Evolutionary conservation across 2,329 filamentous ascomycete species (phyloP), one percentile per base, ranked within the genome.

Genomic region (Parasarocladium wereldwijsianum): DNA sequence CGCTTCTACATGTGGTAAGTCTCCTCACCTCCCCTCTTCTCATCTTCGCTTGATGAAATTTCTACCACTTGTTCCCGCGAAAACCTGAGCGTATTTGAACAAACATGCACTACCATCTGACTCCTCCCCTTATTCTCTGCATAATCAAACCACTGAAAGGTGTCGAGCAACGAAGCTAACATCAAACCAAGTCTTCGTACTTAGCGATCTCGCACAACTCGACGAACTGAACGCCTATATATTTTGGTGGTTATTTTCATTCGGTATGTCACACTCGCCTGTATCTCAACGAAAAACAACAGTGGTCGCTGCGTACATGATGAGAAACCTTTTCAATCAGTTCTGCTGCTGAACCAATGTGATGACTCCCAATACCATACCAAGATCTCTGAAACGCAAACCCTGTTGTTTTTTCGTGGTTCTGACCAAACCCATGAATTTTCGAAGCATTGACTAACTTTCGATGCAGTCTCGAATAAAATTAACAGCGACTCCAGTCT

Each of bases 81-180:
- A 44, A 40, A 43, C 60, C 62, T 64, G 69, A 73, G 68, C 69
- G 65, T 21, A 24, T 47, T 40, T 49, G 61, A 70, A 73, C 63
- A 61, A 64, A 76, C 73, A 78, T 78, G 73, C 73, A 78, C 71
- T 75, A 78, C 73, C 73, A 78, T 78, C 73, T 78, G 73, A 73
- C 13, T 23, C 14, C 16, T 32, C 12, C 17, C 8, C 13, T 19
- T n/a, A n/a, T n/a, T n/a, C n/a, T n/a, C n/a, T n/a, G n/a, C n/a
- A n/a, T n/a, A n/a, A n/a, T n/a, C n/a, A n/a, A n/a, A n/a, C n/a
- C n/a, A n/a, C n/a, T n/a, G n/a, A n/a, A n/a, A n/a, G n/a, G n/a
- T n/a, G n/a, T n/a, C n/a, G n/a, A n/a, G n/a, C n/a, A n/a, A n/a
- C n/a, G n/a, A n/a, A n/a, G n/a, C n/a, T n/a, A n/a, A n/a, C n/a